Percentiles rank a stretch among this genome's conserved stretches.
Evolutionary conservation across 768 basidiomycete genomes (phyloP).

Genomic region (Chalciporus sphaerocephalus): DNA sequence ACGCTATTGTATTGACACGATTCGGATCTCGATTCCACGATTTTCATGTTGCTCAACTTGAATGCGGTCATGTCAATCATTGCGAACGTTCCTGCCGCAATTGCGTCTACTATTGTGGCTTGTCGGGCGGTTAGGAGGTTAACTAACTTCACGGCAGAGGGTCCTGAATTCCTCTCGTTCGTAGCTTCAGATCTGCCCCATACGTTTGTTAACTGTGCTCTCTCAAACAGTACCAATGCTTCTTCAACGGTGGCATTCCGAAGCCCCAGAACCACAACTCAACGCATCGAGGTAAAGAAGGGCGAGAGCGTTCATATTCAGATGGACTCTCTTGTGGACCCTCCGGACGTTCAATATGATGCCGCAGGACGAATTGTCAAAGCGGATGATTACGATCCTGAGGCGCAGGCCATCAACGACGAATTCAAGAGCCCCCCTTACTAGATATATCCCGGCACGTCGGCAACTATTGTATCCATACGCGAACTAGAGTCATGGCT

Average conservation of each 20-base stretch:
- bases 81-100: conserved; percentile 67
- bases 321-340: conserved; percentile 65
- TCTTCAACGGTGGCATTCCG: conserved; percentile 62
- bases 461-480: not conserved
- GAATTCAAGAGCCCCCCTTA: conserved; percentile 62
- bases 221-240: conserved; percentile 33
- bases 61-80: conserved; percentile 74
- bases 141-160: conserved; percentile 50
- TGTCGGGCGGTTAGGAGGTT: conserved; percentile 61
- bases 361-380: conserved; percentile 49
- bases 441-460: conserved; percentile 12
- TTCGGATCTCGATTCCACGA: conserved; percentile 19
- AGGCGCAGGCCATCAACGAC: conserved; percentile 52
- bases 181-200: conserved; percentile 29
- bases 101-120: conserved; percentile 66
- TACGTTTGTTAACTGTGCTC: conserved; percentile 12
- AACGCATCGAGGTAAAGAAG: conserved; percentile 33
- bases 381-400: conserved; percentile 49
- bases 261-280: conserved; percentile 31
- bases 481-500: not conserved
- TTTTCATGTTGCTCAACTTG: conserved; percentile 64
- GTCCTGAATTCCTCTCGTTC: conserved; percentile 50
- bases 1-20: not conserved
- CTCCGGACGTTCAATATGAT: conserved; percentile 49
- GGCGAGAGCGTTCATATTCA: conserved; percentile 58